Base-by-base conservation (phyloP, 108 stramenopile genomes). In the Thalassiosira profunda region DNA sequence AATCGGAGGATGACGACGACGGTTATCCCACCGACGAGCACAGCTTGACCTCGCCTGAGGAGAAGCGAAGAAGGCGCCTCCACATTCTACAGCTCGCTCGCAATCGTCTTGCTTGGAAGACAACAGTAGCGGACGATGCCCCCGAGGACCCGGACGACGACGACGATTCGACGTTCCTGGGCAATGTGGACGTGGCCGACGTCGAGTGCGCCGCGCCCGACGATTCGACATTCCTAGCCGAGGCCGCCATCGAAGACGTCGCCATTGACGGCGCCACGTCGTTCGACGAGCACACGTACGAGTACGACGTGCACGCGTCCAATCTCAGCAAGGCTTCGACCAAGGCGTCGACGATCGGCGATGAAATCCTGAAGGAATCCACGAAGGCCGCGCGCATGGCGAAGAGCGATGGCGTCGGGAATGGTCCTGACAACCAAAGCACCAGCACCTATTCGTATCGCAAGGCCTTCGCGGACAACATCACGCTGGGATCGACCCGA, bases 181-280 rank as follows among this genome's bases (percentile, higher is more conserved):
- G 18, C 3, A 41, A 38, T 40, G 24, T 8, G 28, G 20, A 58
- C 11, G 58, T 38, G 25, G 40, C 30, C 41, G 38, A 41, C 9
- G 58, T 58, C 29, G 58, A 58, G 38, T n/a, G n/a, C n/a, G 17
- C 41, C 7, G 17, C 28, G 17, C 35, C 58, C 23, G 58, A 40
- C 8, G 65, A 55, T 42, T 67, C 65, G 45, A 55, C 65, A 1
- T 55, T 67, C 45, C 41, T 67, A 18, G 65, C 21, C 65, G 31
- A 25, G 37, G 41, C 40, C 21, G 53, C 34, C 20, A 41, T 55
- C 44, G 53, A 20, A 31, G 65, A 67, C 42, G 23, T 41, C 35
- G 20, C 53, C n/a, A 37, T 12, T 38, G 35, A 31, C 21, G 15
- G 33, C 0, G 7, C 18, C 51, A 52, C 30, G 18, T 52, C 41